These are phyloP conservation scores for Apiospora hydei DNA, from an alignment of 2,329 filamentous ascomycete species.

Conservation along the genomic window DNA sequence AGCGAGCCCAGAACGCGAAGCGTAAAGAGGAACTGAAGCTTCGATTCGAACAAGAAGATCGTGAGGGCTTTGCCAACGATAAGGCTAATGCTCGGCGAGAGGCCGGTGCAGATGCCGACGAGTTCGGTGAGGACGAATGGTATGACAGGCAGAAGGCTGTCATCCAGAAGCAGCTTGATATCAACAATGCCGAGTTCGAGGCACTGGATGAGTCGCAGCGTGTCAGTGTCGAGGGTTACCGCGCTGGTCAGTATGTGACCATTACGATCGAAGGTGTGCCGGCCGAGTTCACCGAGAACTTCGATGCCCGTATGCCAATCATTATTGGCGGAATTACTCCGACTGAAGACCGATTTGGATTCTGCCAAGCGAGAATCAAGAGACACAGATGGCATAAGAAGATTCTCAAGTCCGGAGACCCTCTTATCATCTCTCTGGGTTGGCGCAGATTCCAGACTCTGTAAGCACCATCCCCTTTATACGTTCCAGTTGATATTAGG, in stretches of 20 bases:
- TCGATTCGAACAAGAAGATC: conserved; percentile 95
- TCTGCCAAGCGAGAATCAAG: conserved; percentile 95
- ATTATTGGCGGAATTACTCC: conserved; percentile 90
- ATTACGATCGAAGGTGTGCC: conserved; percentile 90
- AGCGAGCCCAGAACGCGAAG: conserved; percentile 88
- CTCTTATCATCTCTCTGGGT: conserved; percentile 93
- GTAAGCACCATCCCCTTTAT: conserved; percentile 16
- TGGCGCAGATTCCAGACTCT: conserved; percentile 95
- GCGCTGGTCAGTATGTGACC: conserved; percentile 90
- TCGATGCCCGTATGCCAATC: conserved; percentile 82
- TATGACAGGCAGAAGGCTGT: conserved; percentile 96
- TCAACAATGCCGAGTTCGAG: conserved; percentile 95
- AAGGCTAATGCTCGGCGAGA: conserved; percentile 79
- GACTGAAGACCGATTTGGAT: conserved; percentile 95
- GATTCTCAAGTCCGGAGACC: conserved; percentile 97
- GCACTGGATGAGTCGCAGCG: conserved; percentile 85
- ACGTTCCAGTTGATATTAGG: not conserved
- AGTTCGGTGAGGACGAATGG: conserved; percentile 98
- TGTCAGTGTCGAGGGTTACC: conserved; percentile 85
- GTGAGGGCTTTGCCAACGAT: conserved; percentile 93
- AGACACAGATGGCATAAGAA: conserved; percentile 99
- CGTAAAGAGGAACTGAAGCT: conserved; percentile 94
- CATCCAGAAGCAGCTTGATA: conserved; percentile 93
- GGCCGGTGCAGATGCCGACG: conserved; percentile 67
- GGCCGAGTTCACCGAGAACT: conserved; percentile 85